These are phyloP conservation scores for Metarhizium anisopliae DNA, from an alignment of 2,329 filamentous ascomycete species.

Conservation along the genomic window DNA sequence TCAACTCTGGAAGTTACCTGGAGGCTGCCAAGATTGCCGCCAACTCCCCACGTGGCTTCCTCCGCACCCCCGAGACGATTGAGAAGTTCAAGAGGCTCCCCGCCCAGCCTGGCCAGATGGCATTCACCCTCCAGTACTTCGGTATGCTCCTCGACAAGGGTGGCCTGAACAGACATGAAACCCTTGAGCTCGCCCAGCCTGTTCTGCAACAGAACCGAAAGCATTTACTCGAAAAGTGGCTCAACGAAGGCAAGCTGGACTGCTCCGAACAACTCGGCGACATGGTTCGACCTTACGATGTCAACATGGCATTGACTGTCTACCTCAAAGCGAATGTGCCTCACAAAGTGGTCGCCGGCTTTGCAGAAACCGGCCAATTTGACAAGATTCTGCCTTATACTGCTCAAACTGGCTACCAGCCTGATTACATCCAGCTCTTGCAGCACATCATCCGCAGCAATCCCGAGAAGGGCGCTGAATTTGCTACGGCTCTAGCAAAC, in stretches of 20 bases:
- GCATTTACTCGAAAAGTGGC: conserved; percentile 95
- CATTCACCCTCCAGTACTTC: conserved; percentile 93
- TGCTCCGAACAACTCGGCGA: conserved; percentile 96
- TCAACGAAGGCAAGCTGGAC: conserved; percentile 90
- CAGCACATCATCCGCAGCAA: conserved; percentile 85
- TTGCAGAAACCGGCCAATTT: conserved; percentile 93
- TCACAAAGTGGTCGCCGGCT: conserved; percentile 89
- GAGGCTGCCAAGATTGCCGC: conserved; percentile 94
- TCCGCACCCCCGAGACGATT: conserved; percentile 90
- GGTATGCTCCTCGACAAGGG: conserved; percentile 96
- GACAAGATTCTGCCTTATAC: conserved; percentile 94
- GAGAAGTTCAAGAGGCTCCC: conserved; percentile 89
- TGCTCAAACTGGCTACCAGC: conserved; percentile 74
- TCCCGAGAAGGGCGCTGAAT: conserved; percentile 89
- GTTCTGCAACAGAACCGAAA: conserved; percentile 91
- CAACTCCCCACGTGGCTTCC: conserved; percentile 90
- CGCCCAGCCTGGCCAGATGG: conserved; percentile 75
- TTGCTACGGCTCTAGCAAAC: conserved; percentile 85
- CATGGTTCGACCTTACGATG: conserved; percentile 80
- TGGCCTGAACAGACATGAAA: conserved; percentile 84
- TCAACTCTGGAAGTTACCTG: conserved; percentile 69
- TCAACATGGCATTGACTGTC: conserved; percentile 77
- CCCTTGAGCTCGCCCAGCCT: conserved; percentile 83
- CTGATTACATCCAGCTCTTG: conserved; percentile 88
- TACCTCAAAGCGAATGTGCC: conserved; percentile 87